These are phyloP conservation scores for Inga laurina DNA, from an alignment of 306 rosid species.

Conservation along the genomic window DNA sequence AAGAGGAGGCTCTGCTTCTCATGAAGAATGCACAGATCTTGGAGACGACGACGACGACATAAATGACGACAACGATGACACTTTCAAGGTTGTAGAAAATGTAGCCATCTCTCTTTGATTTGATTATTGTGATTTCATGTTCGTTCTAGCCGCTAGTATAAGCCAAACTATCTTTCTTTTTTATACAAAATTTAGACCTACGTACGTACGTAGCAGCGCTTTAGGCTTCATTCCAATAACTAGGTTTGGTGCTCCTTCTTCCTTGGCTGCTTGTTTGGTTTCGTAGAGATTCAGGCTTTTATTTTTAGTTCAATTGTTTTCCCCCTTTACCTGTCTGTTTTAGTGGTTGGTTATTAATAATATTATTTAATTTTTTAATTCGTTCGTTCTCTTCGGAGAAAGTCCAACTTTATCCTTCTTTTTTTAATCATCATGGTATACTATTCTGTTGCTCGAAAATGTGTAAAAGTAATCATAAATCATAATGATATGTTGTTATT, in stretches of 20 bases:
- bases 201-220: neutral
- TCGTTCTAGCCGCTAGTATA: neutral
- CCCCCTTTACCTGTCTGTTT: neutral
- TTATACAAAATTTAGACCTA: neutral
- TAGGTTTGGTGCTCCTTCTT: neutral
- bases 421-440: no score
- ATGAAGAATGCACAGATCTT: constrained; percentile 35
- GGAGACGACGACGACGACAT: constrained; percentile 26
- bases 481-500: no score
- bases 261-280: neutral
- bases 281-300: neutral
- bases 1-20: neutral
- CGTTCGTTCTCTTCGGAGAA: no score
- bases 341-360: neutral
- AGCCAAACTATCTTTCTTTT: neutral
- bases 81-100: constrained; percentile 10
- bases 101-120: neutral
- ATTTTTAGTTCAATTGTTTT: neutral
- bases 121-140: neutral
- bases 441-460: no score
- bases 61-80: constrained; percentile 43
- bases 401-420: neutral
- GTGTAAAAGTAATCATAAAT: no score
- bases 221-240: neutral
- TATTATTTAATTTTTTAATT: no score